These are phyloP conservation scores for Cordyceps tenuipes DNA, from an alignment of 2,329 filamentous ascomycete genomes.

Conservation along the genomic window DNA sequence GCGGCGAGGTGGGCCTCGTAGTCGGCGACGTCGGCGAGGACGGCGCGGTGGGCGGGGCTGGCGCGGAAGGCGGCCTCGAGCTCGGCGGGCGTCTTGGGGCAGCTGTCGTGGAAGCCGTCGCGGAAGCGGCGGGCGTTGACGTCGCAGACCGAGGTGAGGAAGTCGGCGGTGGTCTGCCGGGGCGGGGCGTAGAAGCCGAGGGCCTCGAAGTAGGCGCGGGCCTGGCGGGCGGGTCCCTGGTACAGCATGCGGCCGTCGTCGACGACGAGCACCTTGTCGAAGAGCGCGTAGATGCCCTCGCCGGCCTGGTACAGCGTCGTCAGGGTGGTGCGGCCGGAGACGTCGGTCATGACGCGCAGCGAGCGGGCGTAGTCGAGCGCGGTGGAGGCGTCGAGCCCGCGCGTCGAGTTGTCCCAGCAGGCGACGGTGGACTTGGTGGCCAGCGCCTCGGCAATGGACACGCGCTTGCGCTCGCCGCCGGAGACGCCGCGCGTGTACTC, in stretches of 20 bases:
- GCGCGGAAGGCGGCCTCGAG: conserved; percentile 57
- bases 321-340: conserved; percentile 51
- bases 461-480: conserved; percentile 73
- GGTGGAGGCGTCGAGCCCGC: conserved; percentile 72
- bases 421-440: conserved; percentile 66
- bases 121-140: conserved; percentile 60
- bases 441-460: conserved; percentile 69
- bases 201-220: conserved; percentile 60
- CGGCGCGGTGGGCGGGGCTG: conserved; percentile 50
- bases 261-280: conserved; percentile 76
- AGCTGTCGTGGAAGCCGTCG: conserved; percentile 51
- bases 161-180: conserved; percentile 65
- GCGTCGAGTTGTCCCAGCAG: conserved; percentile 73
- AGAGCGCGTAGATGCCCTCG: conserved; percentile 38
- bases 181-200: conserved; percentile 66
- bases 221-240: conserved; percentile 55
- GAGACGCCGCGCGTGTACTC: conserved; percentile 64
- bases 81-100: conserved; percentile 61
- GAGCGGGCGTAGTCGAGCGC: conserved; percentile 70
- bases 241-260: conserved; percentile 61
- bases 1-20: conserved; percentile 35
- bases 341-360: conserved; percentile 64
- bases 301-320: conserved; percentile 36
- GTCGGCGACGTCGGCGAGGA: conserved; percentile 50
- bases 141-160: conserved; percentile 71